Evolutionary conservation across 106 monocot species (phyloP), one percentile per base, ranked within the genome.

Genomic region (Narthecium ossifragum): DNA sequence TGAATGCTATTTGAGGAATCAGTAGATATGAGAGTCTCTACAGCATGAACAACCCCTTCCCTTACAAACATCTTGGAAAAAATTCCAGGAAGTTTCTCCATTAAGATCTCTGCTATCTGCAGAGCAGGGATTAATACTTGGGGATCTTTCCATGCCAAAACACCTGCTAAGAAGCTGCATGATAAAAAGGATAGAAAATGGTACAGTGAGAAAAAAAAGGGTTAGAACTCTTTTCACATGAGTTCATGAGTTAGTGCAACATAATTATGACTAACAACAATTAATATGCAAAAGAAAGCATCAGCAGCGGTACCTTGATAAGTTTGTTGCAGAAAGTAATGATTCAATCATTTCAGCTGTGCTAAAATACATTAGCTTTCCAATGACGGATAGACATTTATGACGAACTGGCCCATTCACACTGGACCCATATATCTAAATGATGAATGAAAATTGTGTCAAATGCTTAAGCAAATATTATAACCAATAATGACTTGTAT

Each of bases 131-230:
- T 84, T 65, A 96, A 65, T 1, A 96, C 84, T 46, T 90, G 90
- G 27, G 90, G 96, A 75, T 98, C 96, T 69, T 98, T 98, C 96
- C 96, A 98, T 28, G 90, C 96, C 53, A 96, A 74, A 66, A 96
- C 78, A 59, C 90, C 86, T 36, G 96, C 96, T 71, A 96, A 73
- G 66, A 96, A 96, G 73, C 96, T 94, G 51, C 14, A 80, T 22
- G 27, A 74, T 14, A 40, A 43, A 32, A 11, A 31, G 20, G 8
- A 36, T 28, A 26, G 8, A 68, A 40, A 51, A 31, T 33, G 23
- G 24, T 46, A 45, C 38, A 58, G 48, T 55, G 1, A 45, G 34
- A 50, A 10, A 34, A n/a, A n/a, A n/a, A n/a, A n/a, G n/a, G n/a
- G n/a, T n/a, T n/a, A 11, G 18, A 17, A 43, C 14, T 43, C 6